phyloP scores from a whole-genome alignment of 768 basidiomycete genomes.

The Pisolithus tinctorius region DNA sequence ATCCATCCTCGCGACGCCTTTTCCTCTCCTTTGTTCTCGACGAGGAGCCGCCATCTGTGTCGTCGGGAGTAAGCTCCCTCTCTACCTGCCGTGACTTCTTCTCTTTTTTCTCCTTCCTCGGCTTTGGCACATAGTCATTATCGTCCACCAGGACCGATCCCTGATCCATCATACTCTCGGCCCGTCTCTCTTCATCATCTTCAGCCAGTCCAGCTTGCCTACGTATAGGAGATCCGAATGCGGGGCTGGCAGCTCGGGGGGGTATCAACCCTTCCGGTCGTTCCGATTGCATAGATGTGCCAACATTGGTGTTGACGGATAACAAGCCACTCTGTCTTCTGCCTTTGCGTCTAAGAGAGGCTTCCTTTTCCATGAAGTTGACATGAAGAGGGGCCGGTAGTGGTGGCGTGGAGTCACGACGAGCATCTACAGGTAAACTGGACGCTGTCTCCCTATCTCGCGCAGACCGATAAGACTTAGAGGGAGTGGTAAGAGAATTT shows the following conservation, averaged over 20 bases:
- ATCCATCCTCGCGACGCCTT: slow-evolving; percentile 33
- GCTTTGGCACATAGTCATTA: slow-evolving; percentile 10
- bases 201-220: slow-evolving; percentile 50
- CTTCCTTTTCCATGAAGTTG: slow-evolving; percentile 29
- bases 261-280: slow-evolving; percentile 30
- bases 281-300: slow-evolving; percentile 21
- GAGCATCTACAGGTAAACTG: slow-evolving; percentile 42
- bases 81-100: slow-evolving; percentile 18
- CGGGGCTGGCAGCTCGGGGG: slow-evolving; percentile 59
- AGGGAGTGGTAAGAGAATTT: slow-evolving; percentile 32
- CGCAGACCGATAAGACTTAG: slow-evolving; percentile 32
- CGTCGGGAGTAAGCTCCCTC: slow-evolving; percentile 13
- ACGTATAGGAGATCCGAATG: slow-evolving; percentile 56
- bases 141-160: slow-evolving; percentile 12
- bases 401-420: slow-evolving; percentile 34
- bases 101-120: slow-evolving; percentile 41
- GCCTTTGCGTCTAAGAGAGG: slow-evolving; percentile 22
- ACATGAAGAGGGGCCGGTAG: slow-evolving; percentile 27
- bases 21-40: slow-evolving; percentile 33
- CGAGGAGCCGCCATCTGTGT: slow-evolving; percentile 16
- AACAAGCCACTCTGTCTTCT: slow-evolving; percentile 50
- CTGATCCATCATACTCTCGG: slow-evolving; percentile 18
- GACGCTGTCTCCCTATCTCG: slow-evolving; percentile 46
- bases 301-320: slow-evolving; percentile 29
- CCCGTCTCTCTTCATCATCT: slow-evolving; percentile 47